Percentiles rank a stretch among this genome's conserved stretches.
Evolutionary conservation across 1,284 basidiomycete genomes (phyloP).

Genomic region (Pterulicium gracile): DNA sequence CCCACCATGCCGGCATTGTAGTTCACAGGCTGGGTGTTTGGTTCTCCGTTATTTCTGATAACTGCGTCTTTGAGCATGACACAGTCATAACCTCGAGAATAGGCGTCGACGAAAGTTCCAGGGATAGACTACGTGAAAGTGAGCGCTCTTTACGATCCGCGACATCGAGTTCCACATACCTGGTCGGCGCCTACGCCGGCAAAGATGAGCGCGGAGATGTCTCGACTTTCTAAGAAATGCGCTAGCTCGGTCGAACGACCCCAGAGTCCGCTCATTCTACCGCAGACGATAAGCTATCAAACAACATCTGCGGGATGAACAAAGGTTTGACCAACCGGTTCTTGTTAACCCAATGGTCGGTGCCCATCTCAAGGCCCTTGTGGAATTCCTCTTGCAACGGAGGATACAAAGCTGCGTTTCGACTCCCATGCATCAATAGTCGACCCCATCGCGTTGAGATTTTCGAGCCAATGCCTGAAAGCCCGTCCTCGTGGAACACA

Average conservation of each 20-base stretch:
- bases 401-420: constrained; percentile 47
- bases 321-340: constrained; percentile 34
- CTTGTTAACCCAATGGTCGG: constrained; percentile 65
- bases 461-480: constrained; percentile 46
- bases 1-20: not conserved
- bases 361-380: constrained; percentile 38
- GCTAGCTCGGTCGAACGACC: constrained; percentile 49
- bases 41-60: not conserved
- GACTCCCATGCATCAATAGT: constrained; percentile 47
- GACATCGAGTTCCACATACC: constrained; percentile 26
- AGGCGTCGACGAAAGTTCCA: constrained; percentile 53
- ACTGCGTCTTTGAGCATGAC: constrained; percentile 38
- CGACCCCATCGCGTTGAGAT: constrained; percentile 45
- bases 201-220: constrained; percentile 51
- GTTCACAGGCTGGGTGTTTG: not conserved
- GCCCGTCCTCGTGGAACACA: constrained; percentile 37
- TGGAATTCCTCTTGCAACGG: constrained; percentile 46
- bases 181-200: constrained; percentile 62
- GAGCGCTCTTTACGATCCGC: too few relatives aligned
- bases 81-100: constrained; percentile 54
- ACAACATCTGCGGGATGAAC: not conserved
- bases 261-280: constrained; percentile 62
- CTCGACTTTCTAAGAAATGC: constrained; percentile 49
- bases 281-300: constrained; percentile 2
- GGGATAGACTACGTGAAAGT: constrained; percentile 40